Evolutionary conservation across 306 rosid species (phyloP), one percentile per base, ranked within the genome.

Genomic region (Datisca glomerata): DNA sequence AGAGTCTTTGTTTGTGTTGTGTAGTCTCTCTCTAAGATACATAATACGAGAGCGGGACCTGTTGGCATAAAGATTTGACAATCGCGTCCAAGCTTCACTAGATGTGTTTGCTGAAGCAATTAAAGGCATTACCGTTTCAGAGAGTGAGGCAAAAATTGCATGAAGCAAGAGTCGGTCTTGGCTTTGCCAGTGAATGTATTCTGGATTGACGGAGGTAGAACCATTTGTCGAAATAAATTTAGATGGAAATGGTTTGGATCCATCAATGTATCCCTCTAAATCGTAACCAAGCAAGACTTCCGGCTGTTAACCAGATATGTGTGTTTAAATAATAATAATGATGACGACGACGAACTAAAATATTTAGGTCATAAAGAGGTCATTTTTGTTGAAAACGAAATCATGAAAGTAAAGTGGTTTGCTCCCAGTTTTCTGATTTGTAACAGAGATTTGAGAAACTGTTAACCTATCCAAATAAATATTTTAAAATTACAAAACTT

Each of bases 281-380:
- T 49, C 42, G 9, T 49, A 49, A 9, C 43, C 55, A 22, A 34
- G 4, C 31, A 27, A 27, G 31, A 27, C n/a, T n/a, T n/a, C n/a
- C n/a, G n/a, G n/a, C n/a, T n/a, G n/a, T n/a, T n/a, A n/a, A n/a
- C n/a, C n/a, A n/a, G n/a, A n/a, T n/a, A n/a, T n/a, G n/a, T n/a
- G n/a, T n/a, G n/a, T n/a, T n/a, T n/a, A n/a, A n/a, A n/a, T n/a
- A n/a, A n/a, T n/a, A n/a, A n/a, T n/a, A n/a, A n/a, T n/a, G n/a
- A n/a, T n/a, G n/a, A n/a, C n/a, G n/a, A n/a, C n/a, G n/a, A n/a
- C n/a, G n/a, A n/a, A n/a, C n/a, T n/a, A n/a, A n/a, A n/a, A n/a
- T n/a, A n/a, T n/a, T n/a, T n/a, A n/a, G n/a, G n/a, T n/a, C n/a
- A n/a, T n/a, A n/a, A n/a, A n/a, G n/a, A n/a, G n/a, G n/a, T n/a